phyloP scores from a whole-genome alignment of 371 early-diverging fungal species.

The Rhizopus arrhizus region DNA sequence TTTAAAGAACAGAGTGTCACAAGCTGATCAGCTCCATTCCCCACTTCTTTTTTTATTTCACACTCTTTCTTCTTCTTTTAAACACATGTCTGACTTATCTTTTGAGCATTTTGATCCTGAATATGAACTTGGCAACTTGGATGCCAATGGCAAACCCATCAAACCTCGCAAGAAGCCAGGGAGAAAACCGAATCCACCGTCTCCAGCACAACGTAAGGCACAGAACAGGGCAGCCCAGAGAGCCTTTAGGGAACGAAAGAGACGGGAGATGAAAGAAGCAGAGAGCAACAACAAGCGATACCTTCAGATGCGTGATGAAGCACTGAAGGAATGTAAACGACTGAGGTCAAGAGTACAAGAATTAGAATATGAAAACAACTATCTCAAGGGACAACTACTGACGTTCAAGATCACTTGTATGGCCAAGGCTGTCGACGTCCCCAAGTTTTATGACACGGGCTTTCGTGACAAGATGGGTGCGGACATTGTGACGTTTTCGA shows the following conservation, averaged over 20 bases:
- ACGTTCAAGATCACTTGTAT: constrained; percentile 40
- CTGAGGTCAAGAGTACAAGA: constrained; percentile 27
- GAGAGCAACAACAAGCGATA: constrained; percentile 51
- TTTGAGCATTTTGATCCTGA: constrained; percentile 54
- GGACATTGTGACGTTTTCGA: constrained; percentile 36
- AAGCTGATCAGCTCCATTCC: background rate
- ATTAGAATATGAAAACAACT: constrained; percentile 38
- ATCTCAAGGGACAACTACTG: constrained; percentile 35
- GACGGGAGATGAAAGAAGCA: constrained; percentile 71
- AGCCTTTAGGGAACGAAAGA: constrained; percentile 77
- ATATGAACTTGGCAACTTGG: constrained; percentile 40
- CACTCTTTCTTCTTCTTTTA: background rate
- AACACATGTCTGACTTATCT: constrained; percentile 25
- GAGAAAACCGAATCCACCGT: constrained; percentile 50
- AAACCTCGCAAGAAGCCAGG: constrained; percentile 50
- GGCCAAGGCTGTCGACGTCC: constrained; percentile 39
- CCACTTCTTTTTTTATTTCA: background rate
- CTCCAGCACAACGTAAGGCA: constrained; percentile 65
- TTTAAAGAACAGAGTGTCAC: too few relatives aligned
- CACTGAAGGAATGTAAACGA: constrained; percentile 26
- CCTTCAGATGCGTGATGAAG: constrained; percentile 37
- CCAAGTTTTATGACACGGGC: constrained; percentile 41
- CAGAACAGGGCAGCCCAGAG: constrained; percentile 80
- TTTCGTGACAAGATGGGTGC: constrained; percentile 37
- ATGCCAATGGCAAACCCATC: constrained; percentile 41